Evolutionary conservation across 345 rosid species (phyloP), one percentile per base, ranked within the genome.

Genomic region (Populus alba): DNA sequence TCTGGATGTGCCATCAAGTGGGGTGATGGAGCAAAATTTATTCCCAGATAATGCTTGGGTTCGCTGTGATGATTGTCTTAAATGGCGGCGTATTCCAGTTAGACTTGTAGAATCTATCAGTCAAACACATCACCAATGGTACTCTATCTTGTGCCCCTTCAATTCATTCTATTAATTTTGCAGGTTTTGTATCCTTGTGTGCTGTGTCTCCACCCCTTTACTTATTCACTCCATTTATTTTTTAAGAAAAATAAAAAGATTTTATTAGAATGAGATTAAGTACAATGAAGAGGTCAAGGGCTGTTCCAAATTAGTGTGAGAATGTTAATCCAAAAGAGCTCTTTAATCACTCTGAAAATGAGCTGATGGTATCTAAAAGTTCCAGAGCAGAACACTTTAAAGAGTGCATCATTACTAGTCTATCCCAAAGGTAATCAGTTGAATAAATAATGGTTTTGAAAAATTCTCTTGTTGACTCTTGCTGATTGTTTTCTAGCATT

Each of bases 71-170:
- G 97, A 89, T 80, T 96, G 98, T 81, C 86, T 81, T 70, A 92
- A 96, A 88, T 96, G 99, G 99, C 88, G 99, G 82, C 92, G 97
- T 38, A 94, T 96, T 78, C 90, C 94, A 57, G 91, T 90, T 84
- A 75, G 86, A 70, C 89, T 92, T 74, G 93, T 89, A 27, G 89
- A 83, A 74, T 83, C 87, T 51, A 89, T 96, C 75, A 93, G 89
- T 77, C 95, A 88, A 49, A 75, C 86, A 74, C 81, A 91, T 85
- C 88, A 94, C 81, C 84, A 83, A 73, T 96, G 99, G 99, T 96
- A 96, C 51, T 66, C 69, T 76, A 33, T 66, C 37, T 37, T 81
- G 66, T 72, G 67, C 72, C 73, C 38, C 20, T 37, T 74, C 61
- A 29, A 49, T 25, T 61, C 1, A 38, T 25, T 23, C 23, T 39